phyloP scores from a whole-genome alignment of 2,329 filamentous ascomycete species.

The Xylariales sp. region DNA sequence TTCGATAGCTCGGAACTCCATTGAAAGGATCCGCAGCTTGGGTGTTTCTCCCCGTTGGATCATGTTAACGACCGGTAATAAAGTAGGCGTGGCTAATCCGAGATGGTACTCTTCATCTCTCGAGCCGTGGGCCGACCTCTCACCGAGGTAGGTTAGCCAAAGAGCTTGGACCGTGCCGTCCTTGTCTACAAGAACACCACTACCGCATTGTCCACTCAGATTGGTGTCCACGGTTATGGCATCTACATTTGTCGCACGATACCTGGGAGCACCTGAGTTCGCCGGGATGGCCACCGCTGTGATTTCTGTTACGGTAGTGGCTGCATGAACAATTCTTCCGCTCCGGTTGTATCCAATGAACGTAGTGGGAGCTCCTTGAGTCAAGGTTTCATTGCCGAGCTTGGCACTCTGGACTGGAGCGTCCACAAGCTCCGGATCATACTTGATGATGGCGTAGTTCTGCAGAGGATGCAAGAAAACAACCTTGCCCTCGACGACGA shows the following conservation, averaged over 20 bases:
- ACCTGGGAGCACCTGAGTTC: conserved; percentile 85
- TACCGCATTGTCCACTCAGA: conserved; percentile 86
- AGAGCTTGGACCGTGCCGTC: conserved; percentile 92
- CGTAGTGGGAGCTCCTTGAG: conserved; percentile 89
- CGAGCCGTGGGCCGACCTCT: conserved; percentile 71
- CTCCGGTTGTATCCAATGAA: conserved; percentile 99
- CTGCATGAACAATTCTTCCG: conserved; percentile 85
- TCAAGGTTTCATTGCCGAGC: conserved; percentile 75
- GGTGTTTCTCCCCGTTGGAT: conserved; percentile 78
- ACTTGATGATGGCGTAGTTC: conserved; percentile 94
- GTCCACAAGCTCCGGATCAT: conserved; percentile 88
- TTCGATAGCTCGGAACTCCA: conserved; percentile 91
- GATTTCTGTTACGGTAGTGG: conserved; percentile 94
- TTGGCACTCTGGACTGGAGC: conserved; percentile 88
- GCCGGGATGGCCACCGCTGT: conserved; percentile 95
- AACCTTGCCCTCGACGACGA: conserved; percentile 90
- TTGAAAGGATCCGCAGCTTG: conserved; percentile 82
- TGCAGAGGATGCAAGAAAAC: conserved; percentile 95
- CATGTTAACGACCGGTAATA: conserved; percentile 83
- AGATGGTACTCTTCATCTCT: conserved; percentile 97
- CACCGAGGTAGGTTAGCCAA: conserved; percentile 95
- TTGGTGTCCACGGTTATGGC: conserved; percentile 96
- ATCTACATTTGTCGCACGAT: conserved; percentile 92
- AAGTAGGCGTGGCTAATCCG: conserved; percentile 80
- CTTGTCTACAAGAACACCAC: conserved; percentile 83